phyloP scores from a whole-genome alignment of 805 yeast genomes.

The Suhomyces vadensis region DNA sequence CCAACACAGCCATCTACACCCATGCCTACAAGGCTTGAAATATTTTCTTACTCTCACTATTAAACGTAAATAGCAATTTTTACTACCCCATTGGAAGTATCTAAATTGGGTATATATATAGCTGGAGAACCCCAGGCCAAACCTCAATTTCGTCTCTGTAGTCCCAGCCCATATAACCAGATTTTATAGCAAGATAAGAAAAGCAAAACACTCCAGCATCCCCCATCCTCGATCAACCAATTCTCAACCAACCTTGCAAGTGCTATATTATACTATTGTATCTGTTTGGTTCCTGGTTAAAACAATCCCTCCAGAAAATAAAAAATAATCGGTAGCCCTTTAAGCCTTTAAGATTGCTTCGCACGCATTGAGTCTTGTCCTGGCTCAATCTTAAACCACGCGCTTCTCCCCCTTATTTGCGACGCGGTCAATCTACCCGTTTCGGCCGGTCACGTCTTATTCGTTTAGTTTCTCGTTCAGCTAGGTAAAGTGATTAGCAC shows the following conservation, averaged over 20 bases:
- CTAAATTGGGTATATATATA: not conserved
- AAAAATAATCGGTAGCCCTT: not conserved
- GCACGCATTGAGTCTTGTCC: not conserved
- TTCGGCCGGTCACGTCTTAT: slow-evolving; percentile 6
- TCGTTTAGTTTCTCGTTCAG: slow-evolving; percentile 1
- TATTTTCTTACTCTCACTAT: not conserved
- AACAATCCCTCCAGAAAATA: slow-evolving; percentile 2
- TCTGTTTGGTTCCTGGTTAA: not conserved
- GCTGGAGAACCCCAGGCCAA: too few relatives aligned
- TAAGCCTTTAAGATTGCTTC: not conserved
- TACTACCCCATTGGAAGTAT: not conserved
- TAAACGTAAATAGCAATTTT: not conserved
- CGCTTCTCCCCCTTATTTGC: slow-evolving; percentile 7
- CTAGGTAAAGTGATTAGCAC: not conserved
- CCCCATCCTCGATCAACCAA: not conserved
- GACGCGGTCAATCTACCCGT: slow-evolving; percentile 6
- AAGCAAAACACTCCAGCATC: not conserved
- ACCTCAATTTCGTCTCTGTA: too few relatives aligned
- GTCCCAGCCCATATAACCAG: too few relatives aligned
- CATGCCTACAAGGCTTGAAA: slow-evolving; percentile 1
- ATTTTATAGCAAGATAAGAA: too few relatives aligned
- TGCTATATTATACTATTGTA: not conserved
- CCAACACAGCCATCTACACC: not conserved
- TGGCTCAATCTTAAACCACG: not conserved
- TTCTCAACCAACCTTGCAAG: not conserved